These are phyloP conservation scores for Aspergillus pseudoviridinutans DNA, from an alignment of 2,329 filamentous ascomycete genomes.

Conservation along the genomic window DNA sequence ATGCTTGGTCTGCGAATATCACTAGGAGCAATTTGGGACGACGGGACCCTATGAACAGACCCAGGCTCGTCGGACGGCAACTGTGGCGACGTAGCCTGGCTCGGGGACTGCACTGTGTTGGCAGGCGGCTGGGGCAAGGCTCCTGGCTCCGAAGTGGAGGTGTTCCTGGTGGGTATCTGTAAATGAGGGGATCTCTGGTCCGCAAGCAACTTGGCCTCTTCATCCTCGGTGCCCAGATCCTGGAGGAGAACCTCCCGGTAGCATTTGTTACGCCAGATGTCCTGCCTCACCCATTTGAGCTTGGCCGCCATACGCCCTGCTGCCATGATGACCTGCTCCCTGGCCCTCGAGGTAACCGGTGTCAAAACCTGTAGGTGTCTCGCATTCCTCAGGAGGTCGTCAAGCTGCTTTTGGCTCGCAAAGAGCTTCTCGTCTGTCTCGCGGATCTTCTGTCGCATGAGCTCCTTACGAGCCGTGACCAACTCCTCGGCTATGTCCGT, in stretches of 20 bases:
- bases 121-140: neutral
- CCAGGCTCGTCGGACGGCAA: slow-evolving; percentile 10
- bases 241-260: slow-evolving; percentile 82
- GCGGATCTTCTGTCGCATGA: slow-evolving; percentile 77
- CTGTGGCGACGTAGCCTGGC: slow-evolving; percentile 7
- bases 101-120: slow-evolving; percentile 11
- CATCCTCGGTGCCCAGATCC: slow-evolving; percentile 75
- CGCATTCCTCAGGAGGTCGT: slow-evolving; percentile 79
- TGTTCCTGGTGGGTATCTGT: slow-evolving; percentile 13
- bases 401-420: slow-evolving; percentile 69
- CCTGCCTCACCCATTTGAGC: slow-evolving; percentile 88
- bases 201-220: slow-evolving; percentile 24
- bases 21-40: slow-evolving; percentile 19
- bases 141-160: slow-evolving; percentile 14
- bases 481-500: slow-evolving; percentile 84
- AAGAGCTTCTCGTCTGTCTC: slow-evolving; percentile 78
- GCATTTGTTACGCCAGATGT: slow-evolving; percentile 88
- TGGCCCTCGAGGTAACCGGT: slow-evolving; percentile 83
- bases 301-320: slow-evolving; percentile 82
- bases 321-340: slow-evolving; percentile 79
- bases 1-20: slow-evolving; percentile 31
- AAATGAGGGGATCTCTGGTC: slow-evolving; percentile 18
- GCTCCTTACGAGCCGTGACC: slow-evolving; percentile 71
- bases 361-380: slow-evolving; percentile 84
- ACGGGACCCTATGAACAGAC: slow-evolving; percentile 17